Evolutionary conservation across 176 grass and related monocot genomes (phyloP).

Genomic region (Aechmea fasciata): DNA sequence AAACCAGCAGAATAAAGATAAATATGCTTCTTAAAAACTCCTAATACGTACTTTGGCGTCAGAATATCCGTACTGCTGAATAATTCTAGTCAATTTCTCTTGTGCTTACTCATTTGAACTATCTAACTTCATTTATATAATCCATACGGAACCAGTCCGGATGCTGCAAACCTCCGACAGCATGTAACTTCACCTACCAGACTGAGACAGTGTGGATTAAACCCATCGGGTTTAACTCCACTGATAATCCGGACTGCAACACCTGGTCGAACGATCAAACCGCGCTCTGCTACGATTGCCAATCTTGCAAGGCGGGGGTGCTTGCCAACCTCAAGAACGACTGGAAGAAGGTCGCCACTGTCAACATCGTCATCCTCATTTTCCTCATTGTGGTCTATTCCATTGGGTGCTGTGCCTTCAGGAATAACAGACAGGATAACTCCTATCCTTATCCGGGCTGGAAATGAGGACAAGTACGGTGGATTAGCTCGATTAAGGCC

Average conservation of each 20-base stretch:
- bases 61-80: neutral
- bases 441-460: too few species aligned
- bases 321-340: too few species aligned
- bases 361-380: too few species aligned
- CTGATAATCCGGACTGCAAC: conserved; percentile 37
- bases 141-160: conserved; percentile 35
- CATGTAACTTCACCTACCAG: conserved; percentile 39
- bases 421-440: neutral
- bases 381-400: too few species aligned
- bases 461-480: too few species aligned
- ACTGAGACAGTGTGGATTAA: conserved; percentile 44
- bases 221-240: conserved; percentile 23
- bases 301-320: conserved; percentile 50
- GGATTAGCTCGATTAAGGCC: too few species aligned
- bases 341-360: too few species aligned
- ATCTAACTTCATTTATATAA: neutral
- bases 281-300: conserved; percentile 50
- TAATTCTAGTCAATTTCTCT: neutral
- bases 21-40: too few species aligned
- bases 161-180: conserved; percentile 74
- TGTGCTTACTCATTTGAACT: neutral
- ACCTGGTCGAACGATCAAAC: conserved; percentile 48
- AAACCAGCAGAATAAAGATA: too few species aligned
- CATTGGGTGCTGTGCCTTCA: neutral
- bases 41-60: too few species aligned